Base-by-base conservation (phyloP, 2,329 filamentous ascomycete species). In the Ilyonectria robusta region DNA sequence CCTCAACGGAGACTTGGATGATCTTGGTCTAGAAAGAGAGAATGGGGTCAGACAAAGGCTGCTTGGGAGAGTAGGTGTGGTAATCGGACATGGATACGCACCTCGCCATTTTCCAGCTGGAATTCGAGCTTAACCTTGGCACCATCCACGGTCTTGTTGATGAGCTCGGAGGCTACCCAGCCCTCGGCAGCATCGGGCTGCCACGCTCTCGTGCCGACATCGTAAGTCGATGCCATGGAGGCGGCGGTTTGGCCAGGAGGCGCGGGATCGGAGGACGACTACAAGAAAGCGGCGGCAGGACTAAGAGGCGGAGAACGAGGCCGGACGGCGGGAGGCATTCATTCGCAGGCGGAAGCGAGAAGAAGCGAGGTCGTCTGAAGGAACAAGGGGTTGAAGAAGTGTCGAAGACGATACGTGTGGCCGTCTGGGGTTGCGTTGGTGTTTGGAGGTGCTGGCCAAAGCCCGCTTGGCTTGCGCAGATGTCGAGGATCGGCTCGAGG, bases 141-240 rank as follows among this genome's bases (percentile, higher is more conserved):
- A 69, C 94, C 96, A 79, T 96, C 88, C 72, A 94, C 85, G 63
- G 89, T 88, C 87, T 96, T 98, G 83, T 93, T 92, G 80, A 92
- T 87, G 76, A 99, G 93, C 87, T 98, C 95, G 53, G 96, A 98
- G 80, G 95, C 93, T 81, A 99, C 91, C 95, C 96, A 99, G 84
- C 96, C 96, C 84, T 99, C 95, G 69, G 93, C 93, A 81, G 90
- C 86, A 86, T 99, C 96, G 77, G 96, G 95, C 89, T 98, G 96
- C 96, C 96, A 99, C 80, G 95, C 96, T 89, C 94, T 91, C 78
- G 95, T 98, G 80, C 95, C 96, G 79, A 98, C 90, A 87, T 98
- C 95, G 85, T 97, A 98, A 81, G 90, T 94, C 84, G 97, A 93
- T 86, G 94, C 94, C 95, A 97, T 97, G 83, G 80, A 81, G 81